A percentile compares a stretch with the other conserved stretches of the same genome.
Evolutionary conservation across 345 rosid genomes (phyloP).

Genomic region (Punica granatum): DNA sequence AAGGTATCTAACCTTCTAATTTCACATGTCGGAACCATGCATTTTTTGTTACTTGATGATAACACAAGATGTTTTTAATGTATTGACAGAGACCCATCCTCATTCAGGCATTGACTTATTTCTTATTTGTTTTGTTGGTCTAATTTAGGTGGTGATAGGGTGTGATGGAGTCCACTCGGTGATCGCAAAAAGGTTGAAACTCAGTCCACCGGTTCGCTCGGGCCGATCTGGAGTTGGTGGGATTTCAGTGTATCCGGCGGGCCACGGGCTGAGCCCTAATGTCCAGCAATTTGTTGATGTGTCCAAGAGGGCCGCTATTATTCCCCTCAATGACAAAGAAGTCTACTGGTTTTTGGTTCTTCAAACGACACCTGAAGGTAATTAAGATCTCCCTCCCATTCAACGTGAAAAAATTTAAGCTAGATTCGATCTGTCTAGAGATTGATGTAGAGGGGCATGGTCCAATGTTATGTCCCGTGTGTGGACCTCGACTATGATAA

Average conservation of each 20-base stretch:
- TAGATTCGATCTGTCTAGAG: too few relatives aligned
- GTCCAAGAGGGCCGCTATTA: constrained; percentile 23
- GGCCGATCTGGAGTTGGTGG: constrained; percentile 29
- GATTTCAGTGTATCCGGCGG: constrained; percentile 22
- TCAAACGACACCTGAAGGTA: constrained; percentile 16
- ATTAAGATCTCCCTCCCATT: neutral
- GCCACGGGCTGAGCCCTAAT: constrained; percentile 20
- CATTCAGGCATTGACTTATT: neutral
- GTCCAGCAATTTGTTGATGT: constrained; percentile 18
- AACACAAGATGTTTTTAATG: too few relatives aligned
- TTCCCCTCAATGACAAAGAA: constrained; percentile 26
- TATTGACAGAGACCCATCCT: too few relatives aligned
- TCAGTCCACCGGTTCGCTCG: constrained; percentile 15
- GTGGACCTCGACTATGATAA: too few relatives aligned
- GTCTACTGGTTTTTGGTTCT: constrained; percentile 19
- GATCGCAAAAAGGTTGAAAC: constrained; percentile 31
- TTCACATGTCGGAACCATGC: neutral
- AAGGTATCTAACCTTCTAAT: constrained; percentile 10
- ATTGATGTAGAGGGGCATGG: too few relatives aligned
- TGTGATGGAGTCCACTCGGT: constrained; percentile 33
- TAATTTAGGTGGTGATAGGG: constrained; percentile 25
- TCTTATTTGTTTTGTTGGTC: neutral
- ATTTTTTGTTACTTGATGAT: too few relatives aligned
- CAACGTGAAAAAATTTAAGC: too few relatives aligned
- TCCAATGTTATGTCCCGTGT: too few relatives aligned